Percentiles rank a stretch among this genome's conserved stretches.
Conservation (phyloP, 257 asterid genomes). For the Striga asiatica region DNA sequence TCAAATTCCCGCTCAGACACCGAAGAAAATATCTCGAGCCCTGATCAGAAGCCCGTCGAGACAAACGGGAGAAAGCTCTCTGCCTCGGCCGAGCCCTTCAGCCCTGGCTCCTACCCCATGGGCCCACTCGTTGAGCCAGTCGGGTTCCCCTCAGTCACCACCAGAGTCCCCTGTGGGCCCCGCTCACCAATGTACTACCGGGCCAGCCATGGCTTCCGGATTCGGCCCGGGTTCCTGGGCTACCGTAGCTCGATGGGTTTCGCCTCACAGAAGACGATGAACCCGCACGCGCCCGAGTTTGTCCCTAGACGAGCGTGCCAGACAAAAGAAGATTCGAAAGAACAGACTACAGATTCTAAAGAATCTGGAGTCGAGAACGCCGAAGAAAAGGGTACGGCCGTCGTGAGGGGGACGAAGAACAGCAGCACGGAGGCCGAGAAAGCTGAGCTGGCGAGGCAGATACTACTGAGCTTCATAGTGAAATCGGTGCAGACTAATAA, state of each 20-base stretch:
- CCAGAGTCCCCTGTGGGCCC: slow-evolving; percentile 94
- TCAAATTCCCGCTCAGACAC: background rate
- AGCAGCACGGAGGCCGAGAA: slow-evolving; percentile 53
- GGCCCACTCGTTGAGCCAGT: slow-evolving; percentile 33
- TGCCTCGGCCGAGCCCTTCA: slow-evolving; percentile 14
- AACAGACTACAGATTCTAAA: background rate
- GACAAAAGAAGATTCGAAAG: slow-evolving; percentile 39
- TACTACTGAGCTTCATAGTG: slow-evolving; percentile 84
- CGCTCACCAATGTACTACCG: slow-evolving; percentile 76
- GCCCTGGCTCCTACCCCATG: slow-evolving; percentile 38
- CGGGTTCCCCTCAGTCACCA: slow-evolving; percentile 72
- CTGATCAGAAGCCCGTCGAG: background rate
- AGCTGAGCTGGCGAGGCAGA: slow-evolving; percentile 88
- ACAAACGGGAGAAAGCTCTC: background rate
- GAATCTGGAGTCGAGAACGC: slow-evolving; percentile 41
- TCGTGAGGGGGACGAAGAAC: slow-evolving; percentile 36
- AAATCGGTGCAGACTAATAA: slow-evolving; percentile 73
- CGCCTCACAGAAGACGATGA: slow-evolving; percentile 51
- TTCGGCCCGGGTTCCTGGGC: slow-evolving; percentile 46
- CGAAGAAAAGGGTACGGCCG: slow-evolving; percentile 24
- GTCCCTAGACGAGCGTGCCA: slow-evolving; percentile 70
- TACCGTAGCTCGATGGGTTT: slow-evolving; percentile 41
- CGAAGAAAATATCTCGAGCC: background rate
- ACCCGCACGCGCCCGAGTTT: slow-evolving; percentile 91
- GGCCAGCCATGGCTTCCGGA: slow-evolving; percentile 41